Base-by-base conservation (phyloP, 805 yeast species). In the Citeromyces nyonsensis region DNA sequence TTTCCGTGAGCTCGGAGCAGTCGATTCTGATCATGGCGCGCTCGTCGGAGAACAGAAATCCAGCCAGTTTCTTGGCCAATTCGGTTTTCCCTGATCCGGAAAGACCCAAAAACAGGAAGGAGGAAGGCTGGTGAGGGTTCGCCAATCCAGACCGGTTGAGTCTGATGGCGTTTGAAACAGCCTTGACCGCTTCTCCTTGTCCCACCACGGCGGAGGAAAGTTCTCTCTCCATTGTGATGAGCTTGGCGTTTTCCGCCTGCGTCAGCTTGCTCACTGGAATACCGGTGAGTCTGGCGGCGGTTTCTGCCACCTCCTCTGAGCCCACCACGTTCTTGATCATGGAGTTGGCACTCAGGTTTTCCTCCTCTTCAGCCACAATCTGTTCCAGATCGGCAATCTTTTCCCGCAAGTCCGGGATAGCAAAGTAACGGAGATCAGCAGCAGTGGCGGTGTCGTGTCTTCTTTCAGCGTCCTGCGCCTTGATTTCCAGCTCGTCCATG, bases 61-160 rank as follows among this genome's bases (percentile, higher is more conserved):
- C 95, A 8, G 98, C 97, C 15, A 91, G 69, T 48, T 86, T 91
- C 70, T 91, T 91, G 15, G 98, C 97, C 44, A 91, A 66, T 56
- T 91, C 97, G 6, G 98, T 91, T 66, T 91, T 91, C 70, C 98
- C 98, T 5, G 95, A 84, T 45, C 98, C 98, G 3, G 95, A 82
- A 38, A 88, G 69, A 38, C 98, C 98, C 39, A 93, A 62, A 68
- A 91, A 91, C 49, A 91, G 50, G 69, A 91, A 91, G 10, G 95
- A 82, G 1, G 97, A 84, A 5, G 98, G 98, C 43, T 93, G 95
- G 54, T 85, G 71, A 34, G 98, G 98, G 54, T 91, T 91, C 15
- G 95, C 81, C 41, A 91, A 66, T 13, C 98, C 98, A 8, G 97
- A 86, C 52, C 98, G 73, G 11, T 83, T 73, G 45, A 91, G 66